Base-by-base conservation (phyloP, 805 yeast species). In the Candida gorgasii region DNA sequence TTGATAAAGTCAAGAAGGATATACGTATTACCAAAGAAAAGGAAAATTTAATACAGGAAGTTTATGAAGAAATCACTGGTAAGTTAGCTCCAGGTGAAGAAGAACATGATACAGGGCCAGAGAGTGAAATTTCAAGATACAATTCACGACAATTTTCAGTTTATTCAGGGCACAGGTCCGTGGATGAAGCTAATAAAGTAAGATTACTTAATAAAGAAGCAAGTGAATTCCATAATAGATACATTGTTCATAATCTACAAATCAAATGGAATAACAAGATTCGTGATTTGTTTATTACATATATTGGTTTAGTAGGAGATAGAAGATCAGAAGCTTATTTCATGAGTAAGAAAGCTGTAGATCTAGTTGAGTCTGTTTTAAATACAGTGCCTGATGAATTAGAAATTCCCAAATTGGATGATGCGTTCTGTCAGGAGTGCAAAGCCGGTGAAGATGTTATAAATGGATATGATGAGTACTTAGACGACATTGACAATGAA, bases 251-350 rank as follows among this genome's bases (percentile, higher is more conserved):
- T 51, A 79, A 84, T 43, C 72, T 88, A 59, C 78, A 82, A 52
- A 57, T 89, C 51, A 85, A 81, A 51, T 89, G 97, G 96, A 84
- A 86, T 59, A 82, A 85, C 46, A 57, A 66, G 3, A 74, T 82
- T 8, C 68, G 97, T 43, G 80, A 89, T 53, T 65, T 78, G 9
- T 64, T 88, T 34, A 75, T 78, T 57, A 75, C 79, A 33, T 87
- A 84, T 53, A 57, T 81, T 17, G 63, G 69, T 11, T 67, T 66
- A 36, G 59, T 73, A 5, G 59, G 68, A 8, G 79, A 73, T 30
- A 58, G 75, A 39, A 70, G 62, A 43, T 62, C 74, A 0, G 67
- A 66, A 24, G 58, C 60, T 2, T 76, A 72, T 51, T 72, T 72
- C 39, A 65, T 76, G 69, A 67, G 77, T 8, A 67, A 72, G 40